Evolutionary conservation across 176 grass and related monocot genomes (phyloP).

Genomic region (Cenchrus purpureus): DNA sequence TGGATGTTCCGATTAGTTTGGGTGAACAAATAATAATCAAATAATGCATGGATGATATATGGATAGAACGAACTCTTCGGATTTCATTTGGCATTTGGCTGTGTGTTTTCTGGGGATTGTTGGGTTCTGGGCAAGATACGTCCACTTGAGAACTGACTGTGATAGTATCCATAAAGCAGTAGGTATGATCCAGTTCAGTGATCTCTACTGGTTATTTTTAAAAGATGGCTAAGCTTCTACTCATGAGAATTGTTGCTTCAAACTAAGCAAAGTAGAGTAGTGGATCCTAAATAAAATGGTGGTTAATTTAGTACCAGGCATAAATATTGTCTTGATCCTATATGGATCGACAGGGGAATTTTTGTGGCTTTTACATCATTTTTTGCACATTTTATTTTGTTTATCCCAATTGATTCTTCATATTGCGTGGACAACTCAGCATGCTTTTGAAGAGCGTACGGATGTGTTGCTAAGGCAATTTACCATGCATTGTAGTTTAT

Average conservation of each 20-base stretch:
- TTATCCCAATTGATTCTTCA: not conserved
- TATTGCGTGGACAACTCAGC: not conserved
- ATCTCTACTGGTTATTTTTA: not conserved
- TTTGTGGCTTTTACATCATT: not conserved
- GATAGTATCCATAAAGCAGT: not conserved
- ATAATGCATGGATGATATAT: not conserved
- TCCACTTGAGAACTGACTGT: not conserved
- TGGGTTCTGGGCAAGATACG: not conserved
- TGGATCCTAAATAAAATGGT: not conserved
- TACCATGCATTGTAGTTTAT: not conserved
- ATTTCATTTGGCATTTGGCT: not conserved
- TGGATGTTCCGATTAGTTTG: not conserved
- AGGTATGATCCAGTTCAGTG: not conserved
- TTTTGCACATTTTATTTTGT: not conserved
- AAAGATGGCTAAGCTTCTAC: not conserved
- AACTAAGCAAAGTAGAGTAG: not conserved
- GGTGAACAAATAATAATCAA: not conserved
- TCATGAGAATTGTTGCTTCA: not conserved
- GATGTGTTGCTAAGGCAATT: not conserved
- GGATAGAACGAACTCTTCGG: not conserved
- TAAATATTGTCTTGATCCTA: not conserved
- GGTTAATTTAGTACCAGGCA: not conserved
- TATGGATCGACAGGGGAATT: not conserved
- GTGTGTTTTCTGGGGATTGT: not conserved
- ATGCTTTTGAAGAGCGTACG: not conserved